Evolutionary conservation across 129 eudicot species (phyloP).

Genomic region (Chrysanthemum seticuspe): DNA sequence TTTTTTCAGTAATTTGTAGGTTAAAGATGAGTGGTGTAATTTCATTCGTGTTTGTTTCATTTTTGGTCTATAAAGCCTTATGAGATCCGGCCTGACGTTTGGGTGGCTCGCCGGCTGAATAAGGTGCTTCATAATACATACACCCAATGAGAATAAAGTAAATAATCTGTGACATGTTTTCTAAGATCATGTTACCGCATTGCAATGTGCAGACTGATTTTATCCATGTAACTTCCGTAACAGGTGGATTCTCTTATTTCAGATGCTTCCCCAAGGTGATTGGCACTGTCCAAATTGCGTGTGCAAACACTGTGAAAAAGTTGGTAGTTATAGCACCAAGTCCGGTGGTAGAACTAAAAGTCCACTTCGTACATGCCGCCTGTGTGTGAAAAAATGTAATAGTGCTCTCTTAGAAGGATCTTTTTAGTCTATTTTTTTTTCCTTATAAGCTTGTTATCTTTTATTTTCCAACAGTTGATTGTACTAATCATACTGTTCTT

Average conservation of each 20-base stretch:
- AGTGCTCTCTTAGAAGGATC: conserved; percentile 1
- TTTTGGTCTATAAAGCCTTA: not conserved
- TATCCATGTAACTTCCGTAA: conserved; percentile 11
- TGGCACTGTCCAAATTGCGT: conserved; percentile 88
- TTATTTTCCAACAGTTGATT: not conserved
- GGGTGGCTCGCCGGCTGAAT: no score
- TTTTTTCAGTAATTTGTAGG: not conserved
- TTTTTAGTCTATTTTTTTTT: not conserved
- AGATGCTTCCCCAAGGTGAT: conserved; percentile 90
- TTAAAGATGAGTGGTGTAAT: not conserved
- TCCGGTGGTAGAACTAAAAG: conserved; percentile 20
- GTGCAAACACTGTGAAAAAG: conserved; percentile 64
- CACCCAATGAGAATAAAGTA: not conserved
- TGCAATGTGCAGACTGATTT: conserved; percentile 7
- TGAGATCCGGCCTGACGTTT: not conserved
- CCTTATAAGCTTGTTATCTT: conserved; percentile 11
- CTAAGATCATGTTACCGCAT: not conserved
- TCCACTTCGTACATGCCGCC: conserved; percentile 33
- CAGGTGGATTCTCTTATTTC: conserved; percentile 35
- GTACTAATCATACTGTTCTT: conserved; percentile 22
- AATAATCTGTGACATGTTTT: not conserved
- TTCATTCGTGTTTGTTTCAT: not conserved
- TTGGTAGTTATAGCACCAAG: conserved; percentile 25
- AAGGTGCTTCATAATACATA: no score
- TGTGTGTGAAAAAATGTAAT: conserved; percentile 45